A percentile compares a stretch with the other conserved stretches of the same genome.
Evolutionary conservation across 768 basidiomycete genomes (phyloP).

Genomic region (Lanmaoa pseudosensibilis): DNA sequence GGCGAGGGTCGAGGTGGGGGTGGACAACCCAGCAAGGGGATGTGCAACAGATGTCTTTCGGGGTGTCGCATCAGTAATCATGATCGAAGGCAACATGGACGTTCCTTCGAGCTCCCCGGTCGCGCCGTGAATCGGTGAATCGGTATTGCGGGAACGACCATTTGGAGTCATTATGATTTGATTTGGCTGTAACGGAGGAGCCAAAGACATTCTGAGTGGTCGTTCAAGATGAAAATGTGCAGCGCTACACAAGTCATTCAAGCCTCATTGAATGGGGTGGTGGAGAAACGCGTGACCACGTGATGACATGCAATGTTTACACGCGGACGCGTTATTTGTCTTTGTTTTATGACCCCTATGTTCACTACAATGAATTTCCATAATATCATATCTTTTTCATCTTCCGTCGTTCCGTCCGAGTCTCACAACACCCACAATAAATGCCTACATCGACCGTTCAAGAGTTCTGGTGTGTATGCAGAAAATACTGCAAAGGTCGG

Average conservation of each 20-base stretch:
- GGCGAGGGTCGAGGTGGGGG: neutral
- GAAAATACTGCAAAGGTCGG: no score
- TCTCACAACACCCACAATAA: no score
- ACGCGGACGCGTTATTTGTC: conserved; percentile 18
- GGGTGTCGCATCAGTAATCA: conserved; percentile 24
- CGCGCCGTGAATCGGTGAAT: neutral
- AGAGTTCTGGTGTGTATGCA: no score
- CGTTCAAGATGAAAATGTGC: neutral
- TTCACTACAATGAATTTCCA: no score
- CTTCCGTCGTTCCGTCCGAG: no score
- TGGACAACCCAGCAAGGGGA: neutral
- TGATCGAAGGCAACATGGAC: conserved; percentile 2
- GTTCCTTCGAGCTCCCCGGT: neutral
- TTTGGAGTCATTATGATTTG: neutral
- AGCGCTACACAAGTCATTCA: neutral
- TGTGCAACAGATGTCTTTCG: conserved; percentile 2
- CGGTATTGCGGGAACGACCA: neutral
- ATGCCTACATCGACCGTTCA: no score
- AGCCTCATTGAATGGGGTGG: neutral
- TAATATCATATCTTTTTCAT: no score
- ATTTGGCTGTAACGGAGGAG: neutral
- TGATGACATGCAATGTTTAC: conserved; percentile 1
- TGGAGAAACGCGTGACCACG: neutral
- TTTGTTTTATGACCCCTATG: no score
- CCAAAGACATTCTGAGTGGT: neutral